Conservation (phyloP, 2,329 filamentous ascomycete species). For the Laburnicola sp. region DNA sequence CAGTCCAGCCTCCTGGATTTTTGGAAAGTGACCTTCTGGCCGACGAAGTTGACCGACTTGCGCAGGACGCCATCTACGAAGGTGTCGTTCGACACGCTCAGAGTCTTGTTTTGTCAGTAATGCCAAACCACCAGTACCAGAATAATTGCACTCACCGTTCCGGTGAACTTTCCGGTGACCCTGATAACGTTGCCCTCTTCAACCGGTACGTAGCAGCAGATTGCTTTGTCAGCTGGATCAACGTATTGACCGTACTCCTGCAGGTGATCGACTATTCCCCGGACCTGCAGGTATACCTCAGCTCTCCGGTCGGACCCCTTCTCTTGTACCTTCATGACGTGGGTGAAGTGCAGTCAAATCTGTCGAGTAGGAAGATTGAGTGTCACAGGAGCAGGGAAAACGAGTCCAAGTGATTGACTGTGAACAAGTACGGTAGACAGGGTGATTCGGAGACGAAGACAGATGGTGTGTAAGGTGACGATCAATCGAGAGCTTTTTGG, state of each 20-base stretch:
- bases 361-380: neutral
- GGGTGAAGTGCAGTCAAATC: neutral
- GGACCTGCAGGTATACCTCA: constrained; percentile 28
- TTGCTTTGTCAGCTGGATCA: constrained; percentile 23
- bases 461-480: too few species aligned
- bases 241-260: constrained; percentile 42
- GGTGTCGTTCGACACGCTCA: constrained; percentile 39
- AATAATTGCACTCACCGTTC: constrained; percentile 41
- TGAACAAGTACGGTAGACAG: too few species aligned
- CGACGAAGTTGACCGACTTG: constrained; percentile 12
- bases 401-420: too few species aligned
- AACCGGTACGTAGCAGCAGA: constrained; percentile 46
- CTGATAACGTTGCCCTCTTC: constrained; percentile 35
- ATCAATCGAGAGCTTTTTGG: too few species aligned
- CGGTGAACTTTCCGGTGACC: constrained; percentile 36
- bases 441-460: too few species aligned
- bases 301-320: constrained; percentile 39
- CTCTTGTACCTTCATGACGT: constrained; percentile 45
- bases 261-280: constrained; percentile 27
- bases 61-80: constrained; percentile 44
- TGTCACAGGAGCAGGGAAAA: neutral
- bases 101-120: constrained; percentile 16
- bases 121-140: constrained; percentile 11
- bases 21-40: constrained; percentile 17
- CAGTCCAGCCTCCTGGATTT: constrained; percentile 29